Conservation (phyloP, 495 filamentous ascomycete species). For the Penicillium alfredii region DNA sequence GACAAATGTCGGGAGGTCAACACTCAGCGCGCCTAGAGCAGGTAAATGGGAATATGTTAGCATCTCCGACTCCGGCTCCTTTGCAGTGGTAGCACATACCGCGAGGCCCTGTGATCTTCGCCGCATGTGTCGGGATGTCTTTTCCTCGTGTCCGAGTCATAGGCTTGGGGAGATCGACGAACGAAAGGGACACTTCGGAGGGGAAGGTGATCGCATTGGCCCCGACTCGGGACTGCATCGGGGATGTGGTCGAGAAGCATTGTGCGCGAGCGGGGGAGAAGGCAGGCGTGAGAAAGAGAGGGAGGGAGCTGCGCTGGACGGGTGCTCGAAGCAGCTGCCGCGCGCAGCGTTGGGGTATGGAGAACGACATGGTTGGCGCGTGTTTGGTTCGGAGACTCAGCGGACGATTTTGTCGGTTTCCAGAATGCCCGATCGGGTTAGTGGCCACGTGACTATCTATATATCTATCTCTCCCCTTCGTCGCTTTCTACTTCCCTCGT, state of each 20-base stretch:
- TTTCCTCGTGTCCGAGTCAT: slow-evolving; percentile 46
- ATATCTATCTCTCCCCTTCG: too few species aligned
- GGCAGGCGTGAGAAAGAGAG: slow-evolving; percentile 69
- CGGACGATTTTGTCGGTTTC: slow-evolving; percentile 33
- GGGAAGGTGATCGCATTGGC: slow-evolving; percentile 75
- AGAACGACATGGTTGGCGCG: slow-evolving; percentile 30
- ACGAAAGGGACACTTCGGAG: slow-evolving; percentile 66
- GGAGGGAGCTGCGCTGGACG: slow-evolving; percentile 40
- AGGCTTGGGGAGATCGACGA: slow-evolving; percentile 52
- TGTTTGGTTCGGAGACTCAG: slow-evolving; percentile 19
- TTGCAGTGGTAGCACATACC: slow-evolving; percentile 45
- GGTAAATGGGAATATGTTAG: too few species aligned
- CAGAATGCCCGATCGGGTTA: slow-evolving; percentile 25
- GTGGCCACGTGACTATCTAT: slow-evolving; percentile 23
- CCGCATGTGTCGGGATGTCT: slow-evolving; percentile 48
- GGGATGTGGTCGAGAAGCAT: slow-evolving; percentile 65
- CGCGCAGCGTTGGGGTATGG: slow-evolving; percentile 36
- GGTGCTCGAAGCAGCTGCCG: slow-evolving; percentile 37
- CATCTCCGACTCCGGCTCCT: not conserved
- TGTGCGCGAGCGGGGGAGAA: slow-evolving; percentile 52
- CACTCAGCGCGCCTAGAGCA: slow-evolving; percentile 60
- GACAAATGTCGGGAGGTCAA: slow-evolving; percentile 69
- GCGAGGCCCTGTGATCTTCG: slow-evolving; percentile 69
- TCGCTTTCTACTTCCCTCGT: too few species aligned
- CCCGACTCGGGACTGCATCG: slow-evolving; percentile 72